These are phyloP conservation scores for Brassica rapa DNA, from an alignment of 345 rosid genomes.

Conservation along the genomic window DNA sequence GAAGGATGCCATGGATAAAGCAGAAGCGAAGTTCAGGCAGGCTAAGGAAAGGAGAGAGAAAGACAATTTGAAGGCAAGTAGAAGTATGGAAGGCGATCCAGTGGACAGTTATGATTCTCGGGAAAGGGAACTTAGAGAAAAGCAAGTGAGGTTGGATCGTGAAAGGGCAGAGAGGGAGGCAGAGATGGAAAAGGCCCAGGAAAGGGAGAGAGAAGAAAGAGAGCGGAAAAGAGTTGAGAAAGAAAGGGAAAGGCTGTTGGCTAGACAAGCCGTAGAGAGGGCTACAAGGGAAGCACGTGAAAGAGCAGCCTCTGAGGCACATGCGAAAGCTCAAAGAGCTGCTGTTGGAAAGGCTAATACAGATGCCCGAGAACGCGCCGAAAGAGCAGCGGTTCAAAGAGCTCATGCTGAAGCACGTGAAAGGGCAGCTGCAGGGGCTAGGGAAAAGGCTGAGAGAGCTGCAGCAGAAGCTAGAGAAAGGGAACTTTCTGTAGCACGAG, in stretches of 20 bases:
- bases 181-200: constrained; percentile 59
- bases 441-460: constrained; percentile 80
- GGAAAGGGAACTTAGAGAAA: constrained; percentile 63
- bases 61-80: constrained; percentile 65
- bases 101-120: constrained; percentile 59
- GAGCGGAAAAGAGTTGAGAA: constrained; percentile 55
- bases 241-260: constrained; percentile 73
- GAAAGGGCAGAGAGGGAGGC: constrained; percentile 64
- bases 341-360: constrained; percentile 78
- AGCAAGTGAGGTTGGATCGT: constrained; percentile 52
- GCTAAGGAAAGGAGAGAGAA: constrained; percentile 83
- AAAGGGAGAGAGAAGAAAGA: constrained; percentile 51
- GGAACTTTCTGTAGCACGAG: constrained; percentile 63
- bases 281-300: constrained; percentile 98
- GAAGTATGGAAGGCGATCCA: constrained; percentile 65
- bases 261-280: constrained; percentile 92
- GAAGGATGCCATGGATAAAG: constrained; percentile 98
- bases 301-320: constrained; percentile 91
- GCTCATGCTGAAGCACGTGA: constrained; percentile 97
- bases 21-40: constrained; percentile 90
- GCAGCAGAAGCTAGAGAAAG: constrained; percentile 90
- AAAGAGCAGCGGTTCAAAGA: constrained; percentile 89
- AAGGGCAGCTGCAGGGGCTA: constrained; percentile 87
- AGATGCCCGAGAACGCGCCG: constrained; percentile 88
- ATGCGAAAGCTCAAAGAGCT: constrained; percentile 78